phyloP scores from a whole-genome alignment of 1,284 basidiomycete genomes.

The Exobasidium cylindrosporum region DNA sequence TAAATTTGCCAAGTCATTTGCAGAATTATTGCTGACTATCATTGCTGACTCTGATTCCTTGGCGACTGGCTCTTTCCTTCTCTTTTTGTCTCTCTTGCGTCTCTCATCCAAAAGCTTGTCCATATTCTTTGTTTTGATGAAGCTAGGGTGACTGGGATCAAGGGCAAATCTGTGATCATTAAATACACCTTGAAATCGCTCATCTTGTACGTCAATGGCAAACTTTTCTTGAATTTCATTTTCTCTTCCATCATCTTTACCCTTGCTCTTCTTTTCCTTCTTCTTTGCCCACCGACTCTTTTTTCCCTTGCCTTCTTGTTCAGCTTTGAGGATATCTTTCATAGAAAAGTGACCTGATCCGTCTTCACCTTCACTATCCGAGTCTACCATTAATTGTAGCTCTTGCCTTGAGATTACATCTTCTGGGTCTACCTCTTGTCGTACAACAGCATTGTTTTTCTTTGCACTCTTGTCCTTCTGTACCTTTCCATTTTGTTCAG shows the following conservation, averaged over 20 bases:
- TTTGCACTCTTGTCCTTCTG: conserved; percentile 7
- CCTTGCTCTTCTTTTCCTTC: conserved; percentile 44
- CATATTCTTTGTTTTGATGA: conserved; percentile 52
- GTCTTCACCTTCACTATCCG: conserved; percentile 33
- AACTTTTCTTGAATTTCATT: conserved; percentile 60
- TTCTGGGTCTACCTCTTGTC: conserved; percentile 21
- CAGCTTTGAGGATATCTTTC: conserved; percentile 81
- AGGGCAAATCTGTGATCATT: conserved; percentile 91
- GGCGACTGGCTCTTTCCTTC: neutral
- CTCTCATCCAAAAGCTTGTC: conserved; percentile 43
- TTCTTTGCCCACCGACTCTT: conserved; percentile 53
- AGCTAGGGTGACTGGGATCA: conserved; percentile 81
- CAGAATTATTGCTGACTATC: neutral
- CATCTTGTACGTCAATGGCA: conserved; percentile 78
- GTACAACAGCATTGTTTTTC: conserved; percentile 17
- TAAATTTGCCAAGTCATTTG: neutral
- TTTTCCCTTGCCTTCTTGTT: conserved; percentile 63
- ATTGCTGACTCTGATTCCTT: neutral
- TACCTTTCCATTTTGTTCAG: conserved; percentile 58
- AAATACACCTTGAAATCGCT: conserved; percentile 80
- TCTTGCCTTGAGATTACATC: conserved; percentile 21
- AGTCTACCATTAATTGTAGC: conserved; percentile 29
- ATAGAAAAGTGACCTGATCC: conserved; percentile 75
- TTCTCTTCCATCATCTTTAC: conserved; percentile 57
- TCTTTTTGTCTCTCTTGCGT: conserved; percentile 18